Base-by-base conservation (phyloP, 2,329 filamentous ascomycete species). In the Dendrostoma leiphaemia region DNA sequence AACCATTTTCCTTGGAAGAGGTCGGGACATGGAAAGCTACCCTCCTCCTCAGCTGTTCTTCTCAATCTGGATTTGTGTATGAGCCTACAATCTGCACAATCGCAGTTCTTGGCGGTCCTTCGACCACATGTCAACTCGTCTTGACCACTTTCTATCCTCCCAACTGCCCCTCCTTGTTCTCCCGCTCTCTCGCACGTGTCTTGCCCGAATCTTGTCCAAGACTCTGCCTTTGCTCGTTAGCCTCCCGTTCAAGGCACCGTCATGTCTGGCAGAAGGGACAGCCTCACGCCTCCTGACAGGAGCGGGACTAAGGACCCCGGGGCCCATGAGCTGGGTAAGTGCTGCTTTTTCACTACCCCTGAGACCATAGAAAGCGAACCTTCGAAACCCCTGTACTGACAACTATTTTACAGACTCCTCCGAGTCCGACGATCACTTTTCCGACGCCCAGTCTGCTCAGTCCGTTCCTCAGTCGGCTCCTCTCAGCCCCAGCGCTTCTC, bases 401-500 rank as follows among this genome's bases (percentile, higher is more conserved):
- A 5, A 7, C 0, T 29, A 2, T n/a, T 21, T 40, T 69, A 69
- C 67, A 71, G 80, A 80, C 56, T 75, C 74, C 28, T 85, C 84
- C 46, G 85, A 87, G 59, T 86, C 83, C 26, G 85, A 88, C 43
- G 85, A 88, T 61, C 85, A 88, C 70, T 88, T 86, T 68, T 86
- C 82, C 48, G 85, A 88, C 66, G 84, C 85, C 31, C 81, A 81
- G 51, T 47, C 44, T 34, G 54, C 54, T 48, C 54, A 56, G 49
- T 85, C 83, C 31, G 77, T 69, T 53, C 74, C 65, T 54, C 54
- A 56, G 49, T 85, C 83, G 31, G 77, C 69, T 53, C 74, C 65
- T 54, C 69, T 63, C 61, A 80, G 69, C 65, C 74, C 71, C 8
- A 70, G 68, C 37, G 69, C 65, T 58, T 80, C 80, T 13, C 79